Evolutionary conservation across 2,329 filamentous ascomycete species (phyloP).

Genomic region (Alternaria alternata): DNA sequence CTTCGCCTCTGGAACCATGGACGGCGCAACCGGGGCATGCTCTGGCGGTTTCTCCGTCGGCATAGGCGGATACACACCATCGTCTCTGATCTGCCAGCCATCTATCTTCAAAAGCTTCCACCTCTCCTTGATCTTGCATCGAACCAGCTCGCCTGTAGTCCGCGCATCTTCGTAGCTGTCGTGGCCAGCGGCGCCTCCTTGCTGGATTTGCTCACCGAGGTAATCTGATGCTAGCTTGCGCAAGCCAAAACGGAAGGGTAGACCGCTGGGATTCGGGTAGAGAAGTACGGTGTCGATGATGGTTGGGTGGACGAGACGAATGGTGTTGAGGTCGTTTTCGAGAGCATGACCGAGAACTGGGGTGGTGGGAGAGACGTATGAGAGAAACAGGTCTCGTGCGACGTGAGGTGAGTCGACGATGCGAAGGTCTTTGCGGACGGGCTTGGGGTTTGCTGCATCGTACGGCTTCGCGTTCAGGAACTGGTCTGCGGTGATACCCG

Average conservation of each 20-base stretch:
- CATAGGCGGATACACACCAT: constrained; percentile 42
- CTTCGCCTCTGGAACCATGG: constrained; percentile 3
- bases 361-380: constrained; percentile 76
- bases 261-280: constrained; percentile 77
- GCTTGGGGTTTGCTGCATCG: constrained; percentile 35
- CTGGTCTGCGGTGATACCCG: constrained; percentile 82
- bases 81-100: constrained; percentile 67
- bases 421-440: constrained; percentile 58
- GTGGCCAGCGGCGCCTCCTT: constrained; percentile 73
- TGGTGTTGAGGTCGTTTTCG: constrained; percentile 91
- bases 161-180: constrained; percentile 92
- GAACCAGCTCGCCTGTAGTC: constrained; percentile 85
- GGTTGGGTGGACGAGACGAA: constrained; percentile 83
- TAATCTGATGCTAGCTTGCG: constrained; percentile 74
- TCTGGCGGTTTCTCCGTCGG: constrained; percentile 30
- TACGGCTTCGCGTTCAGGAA: constrained; percentile 68
- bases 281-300: constrained; percentile 87
- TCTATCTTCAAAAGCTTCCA: constrained; percentile 72
- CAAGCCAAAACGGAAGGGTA: constrained; percentile 81
- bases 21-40: constrained; percentile 21
- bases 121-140: constrained; percentile 71
- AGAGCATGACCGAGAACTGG: constrained; percentile 91
- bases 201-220: constrained; percentile 81
- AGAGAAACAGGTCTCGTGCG: constrained; percentile 81
- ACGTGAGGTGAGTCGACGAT: constrained; percentile 78